Percentiles rank a stretch among this genome's conserved stretches.
Conservation (phyloP, 768 basidiomycete genomes). For the Hydnum rufescens region DNA sequence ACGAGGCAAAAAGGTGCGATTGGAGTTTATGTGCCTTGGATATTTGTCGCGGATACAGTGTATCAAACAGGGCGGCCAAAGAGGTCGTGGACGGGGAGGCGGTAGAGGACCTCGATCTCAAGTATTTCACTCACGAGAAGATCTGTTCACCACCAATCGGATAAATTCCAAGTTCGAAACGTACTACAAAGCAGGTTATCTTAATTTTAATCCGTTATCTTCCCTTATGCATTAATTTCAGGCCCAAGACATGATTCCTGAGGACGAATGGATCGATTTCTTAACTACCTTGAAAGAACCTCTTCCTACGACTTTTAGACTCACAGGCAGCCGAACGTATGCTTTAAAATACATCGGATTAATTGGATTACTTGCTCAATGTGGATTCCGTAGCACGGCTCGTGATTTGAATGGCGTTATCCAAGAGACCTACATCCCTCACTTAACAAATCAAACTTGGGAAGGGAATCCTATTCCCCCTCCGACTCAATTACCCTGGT, state of each 20-base stretch:
- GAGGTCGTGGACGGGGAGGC: neutral
- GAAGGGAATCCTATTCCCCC: constrained; percentile 60
- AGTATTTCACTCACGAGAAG: constrained; percentile 9
- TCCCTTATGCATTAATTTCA: constrained; percentile 5
- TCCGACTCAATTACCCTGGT: constrained; percentile 78
- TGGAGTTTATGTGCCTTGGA: neutral
- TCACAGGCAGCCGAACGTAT: constrained; percentile 75
- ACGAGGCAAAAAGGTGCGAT: neutral
- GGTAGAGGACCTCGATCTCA: neutral
- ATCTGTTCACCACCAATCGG: constrained; percentile 10
- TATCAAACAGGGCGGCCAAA: neutral
- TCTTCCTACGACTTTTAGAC: constrained; percentile 84
- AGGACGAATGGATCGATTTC: constrained; percentile 59
- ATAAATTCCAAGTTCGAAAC: constrained; percentile 21
- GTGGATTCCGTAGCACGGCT: constrained; percentile 27
- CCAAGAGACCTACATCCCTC: constrained; percentile 56
- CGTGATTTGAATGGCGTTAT: constrained; percentile 66
- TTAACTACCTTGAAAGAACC: constrained; percentile 43
- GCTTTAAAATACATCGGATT: constrained; percentile 8
- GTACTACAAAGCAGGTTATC: constrained; percentile 22
- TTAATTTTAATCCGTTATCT: neutral
- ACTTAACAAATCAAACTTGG: constrained; percentile 47
- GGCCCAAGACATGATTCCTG: constrained; percentile 52
- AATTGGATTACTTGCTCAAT: neutral
- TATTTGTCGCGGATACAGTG: neutral